Conservation (phyloP, 495 filamentous ascomycete genomes). For the Penicillium bialowiezense region DNA sequence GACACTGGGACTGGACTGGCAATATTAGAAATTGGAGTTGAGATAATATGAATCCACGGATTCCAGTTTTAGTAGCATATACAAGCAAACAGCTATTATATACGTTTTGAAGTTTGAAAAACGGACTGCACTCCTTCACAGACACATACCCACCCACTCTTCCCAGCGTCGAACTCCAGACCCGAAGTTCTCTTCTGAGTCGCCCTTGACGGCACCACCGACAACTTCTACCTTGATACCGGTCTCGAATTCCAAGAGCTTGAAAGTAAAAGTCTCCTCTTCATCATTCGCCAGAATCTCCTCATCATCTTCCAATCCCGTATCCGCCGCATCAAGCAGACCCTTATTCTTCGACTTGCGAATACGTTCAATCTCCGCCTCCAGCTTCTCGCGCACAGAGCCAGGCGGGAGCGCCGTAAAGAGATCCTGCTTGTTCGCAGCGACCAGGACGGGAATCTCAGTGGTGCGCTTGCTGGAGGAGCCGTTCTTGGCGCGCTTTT, state of each 20-base stretch:
- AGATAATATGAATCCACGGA: not conserved
- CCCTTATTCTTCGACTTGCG: conserved; percentile 75
- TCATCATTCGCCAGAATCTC: conserved; percentile 77
- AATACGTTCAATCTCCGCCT: conserved; percentile 78
- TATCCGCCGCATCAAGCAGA: conserved; percentile 62
- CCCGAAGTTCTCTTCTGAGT: conserved; percentile 49
- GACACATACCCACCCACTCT: conserved; percentile 72
- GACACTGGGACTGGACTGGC: conserved; percentile 8
- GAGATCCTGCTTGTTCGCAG: conserved; percentile 91
- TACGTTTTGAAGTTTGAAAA: not conserved
- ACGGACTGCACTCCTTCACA: conserved; percentile 35
- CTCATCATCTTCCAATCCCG: conserved; percentile 69
- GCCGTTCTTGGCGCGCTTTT: conserved; percentile 62
- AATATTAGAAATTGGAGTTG: conserved; percentile 4
- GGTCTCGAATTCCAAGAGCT: conserved; percentile 76
- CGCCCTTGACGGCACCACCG: conserved; percentile 74
- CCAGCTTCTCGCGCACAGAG: conserved; percentile 71
- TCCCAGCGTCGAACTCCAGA: conserved; percentile 78
- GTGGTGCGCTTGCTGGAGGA: conserved; percentile 54
- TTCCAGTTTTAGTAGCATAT: conserved; percentile 3
- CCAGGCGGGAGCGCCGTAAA: conserved; percentile 87
- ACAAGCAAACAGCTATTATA: conserved; percentile 2
- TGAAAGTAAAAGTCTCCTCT: conserved; percentile 73
- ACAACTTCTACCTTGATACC: conserved; percentile 70
- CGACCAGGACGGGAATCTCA: conserved; percentile 73